Evolutionary conservation across 148 eudicot genomes (phyloP).

Genomic region (Persicaria maculosa): DNA sequence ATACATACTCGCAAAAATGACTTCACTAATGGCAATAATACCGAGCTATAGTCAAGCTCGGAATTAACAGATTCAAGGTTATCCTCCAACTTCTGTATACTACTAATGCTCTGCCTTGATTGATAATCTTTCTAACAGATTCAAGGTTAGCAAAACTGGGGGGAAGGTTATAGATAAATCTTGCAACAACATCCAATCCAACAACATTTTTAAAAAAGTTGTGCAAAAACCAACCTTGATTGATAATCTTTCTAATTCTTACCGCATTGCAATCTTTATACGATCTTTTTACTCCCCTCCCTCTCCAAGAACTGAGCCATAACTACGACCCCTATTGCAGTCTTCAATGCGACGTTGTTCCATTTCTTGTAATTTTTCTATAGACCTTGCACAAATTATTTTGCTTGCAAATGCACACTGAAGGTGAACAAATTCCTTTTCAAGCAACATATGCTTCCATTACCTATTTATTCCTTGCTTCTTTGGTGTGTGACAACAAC

Average conservation of each 20-base stretch:
- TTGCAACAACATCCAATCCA: neutral
- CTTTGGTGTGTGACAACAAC: conserved; percentile 49
- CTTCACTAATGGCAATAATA: conserved; percentile 67
- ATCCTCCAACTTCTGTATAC: conserved; percentile 68
- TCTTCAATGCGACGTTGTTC: conserved; percentile 59
- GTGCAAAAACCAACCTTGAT: conserved; percentile 52
- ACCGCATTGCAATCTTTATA: conserved; percentile 26
- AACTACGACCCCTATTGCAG: neutral
- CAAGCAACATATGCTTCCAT: conserved; percentile 52
- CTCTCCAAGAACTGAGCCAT: conserved; percentile 24
- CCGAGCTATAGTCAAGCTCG: conserved; percentile 51
- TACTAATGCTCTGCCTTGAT: conserved; percentile 25
- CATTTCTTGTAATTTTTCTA: conserved; percentile 40
- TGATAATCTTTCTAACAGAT: conserved; percentile 54
- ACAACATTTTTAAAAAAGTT: neutral
- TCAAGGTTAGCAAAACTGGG: conserved; percentile 48
- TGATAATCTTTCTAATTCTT: conserved; percentile 51
- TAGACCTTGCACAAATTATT: conserved; percentile 21
- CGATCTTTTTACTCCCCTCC: conserved; percentile 66
- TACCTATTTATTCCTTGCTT: conserved; percentile 64
- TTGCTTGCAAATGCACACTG: conserved; percentile 76
- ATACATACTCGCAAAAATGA: conserved; percentile 72
- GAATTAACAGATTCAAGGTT: conserved; percentile 52
- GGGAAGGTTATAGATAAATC: conserved; percentile 25
- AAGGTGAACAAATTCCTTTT: conserved; percentile 62